These are phyloP conservation scores for Artemisia tridentata DNA, from an alignment of 129 eudicot species.

Conservation along the genomic window DNA sequence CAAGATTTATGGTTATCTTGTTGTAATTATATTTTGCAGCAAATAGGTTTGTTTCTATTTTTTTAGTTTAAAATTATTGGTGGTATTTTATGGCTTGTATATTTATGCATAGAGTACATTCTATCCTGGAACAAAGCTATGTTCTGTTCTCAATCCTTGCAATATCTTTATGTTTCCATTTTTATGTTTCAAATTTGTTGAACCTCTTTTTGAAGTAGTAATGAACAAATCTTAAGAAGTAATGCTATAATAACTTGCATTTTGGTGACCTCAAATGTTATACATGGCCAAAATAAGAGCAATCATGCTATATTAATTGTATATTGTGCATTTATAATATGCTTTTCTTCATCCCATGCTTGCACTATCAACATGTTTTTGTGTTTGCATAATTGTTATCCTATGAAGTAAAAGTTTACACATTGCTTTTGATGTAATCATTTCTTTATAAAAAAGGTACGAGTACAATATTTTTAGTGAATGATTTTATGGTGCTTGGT, in stretches of 20 bases:
- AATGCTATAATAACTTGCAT: too few relatives aligned
- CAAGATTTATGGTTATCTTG: slow-evolving; percentile 6
- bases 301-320: background rate
- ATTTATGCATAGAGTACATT: background rate
- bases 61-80: slow-evolving; percentile 1
- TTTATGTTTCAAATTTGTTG: slow-evolving; percentile 4
- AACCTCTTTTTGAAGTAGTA: background rate
- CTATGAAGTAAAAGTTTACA: too few relatives aligned
- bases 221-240: background rate
- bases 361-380: background rate
- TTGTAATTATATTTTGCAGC: background rate
- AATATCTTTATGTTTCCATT: background rate
- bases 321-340: background rate
- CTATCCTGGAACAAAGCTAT: background rate
- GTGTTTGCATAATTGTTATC: too few relatives aligned
- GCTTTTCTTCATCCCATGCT: background rate
- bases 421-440: too few relatives aligned
- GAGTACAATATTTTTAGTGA: background rate
- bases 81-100: background rate
- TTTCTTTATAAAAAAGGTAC: too few relatives aligned
- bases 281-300: background rate
- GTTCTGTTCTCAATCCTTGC: background rate
- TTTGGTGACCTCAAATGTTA: too few relatives aligned
- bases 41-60: background rate
- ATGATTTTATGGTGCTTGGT: too few relatives aligned